Conservation (phyloP, 441 rosid genomes). For the Geranium incanum region DNA sequence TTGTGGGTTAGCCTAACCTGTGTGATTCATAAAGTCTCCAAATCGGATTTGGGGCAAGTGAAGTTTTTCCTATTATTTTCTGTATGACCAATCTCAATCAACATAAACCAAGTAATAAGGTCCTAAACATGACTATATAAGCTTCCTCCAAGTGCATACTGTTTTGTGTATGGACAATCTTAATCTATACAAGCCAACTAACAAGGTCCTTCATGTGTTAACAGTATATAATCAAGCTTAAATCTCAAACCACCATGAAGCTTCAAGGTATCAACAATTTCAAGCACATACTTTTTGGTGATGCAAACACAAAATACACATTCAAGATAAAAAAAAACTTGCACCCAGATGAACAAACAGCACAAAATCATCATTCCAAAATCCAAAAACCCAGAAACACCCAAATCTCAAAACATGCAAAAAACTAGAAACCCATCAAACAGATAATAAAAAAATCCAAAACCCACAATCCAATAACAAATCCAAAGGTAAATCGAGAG, state of each 20-base stretch:
- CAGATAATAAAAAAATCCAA: conserved; percentile 3
- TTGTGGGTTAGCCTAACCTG: no score
- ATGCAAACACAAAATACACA: background rate
- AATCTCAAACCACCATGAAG: background rate
- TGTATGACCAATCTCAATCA: background rate
- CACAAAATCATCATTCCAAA: background rate
- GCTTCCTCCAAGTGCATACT: no score
- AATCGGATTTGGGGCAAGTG: no score
- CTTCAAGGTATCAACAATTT: background rate
- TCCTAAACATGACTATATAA: background rate
- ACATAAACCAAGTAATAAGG: background rate
- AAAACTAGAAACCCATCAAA: background rate
- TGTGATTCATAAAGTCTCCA: no score
- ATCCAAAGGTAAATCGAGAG: background rate
- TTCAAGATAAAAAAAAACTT: background rate
- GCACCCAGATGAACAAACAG: background rate
- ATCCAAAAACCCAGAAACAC: background rate
- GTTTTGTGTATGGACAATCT: background rate
- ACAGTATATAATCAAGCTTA: background rate
- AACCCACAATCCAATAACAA: background rate
- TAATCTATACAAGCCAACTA: background rate
- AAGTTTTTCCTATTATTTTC: no score
- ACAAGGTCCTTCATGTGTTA: background rate
- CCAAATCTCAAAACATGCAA: background rate
- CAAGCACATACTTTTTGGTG: background rate